Evolutionary conservation across 768 basidiomycete species (phyloP).

Genomic region (Lepiota subincarnata): DNA sequence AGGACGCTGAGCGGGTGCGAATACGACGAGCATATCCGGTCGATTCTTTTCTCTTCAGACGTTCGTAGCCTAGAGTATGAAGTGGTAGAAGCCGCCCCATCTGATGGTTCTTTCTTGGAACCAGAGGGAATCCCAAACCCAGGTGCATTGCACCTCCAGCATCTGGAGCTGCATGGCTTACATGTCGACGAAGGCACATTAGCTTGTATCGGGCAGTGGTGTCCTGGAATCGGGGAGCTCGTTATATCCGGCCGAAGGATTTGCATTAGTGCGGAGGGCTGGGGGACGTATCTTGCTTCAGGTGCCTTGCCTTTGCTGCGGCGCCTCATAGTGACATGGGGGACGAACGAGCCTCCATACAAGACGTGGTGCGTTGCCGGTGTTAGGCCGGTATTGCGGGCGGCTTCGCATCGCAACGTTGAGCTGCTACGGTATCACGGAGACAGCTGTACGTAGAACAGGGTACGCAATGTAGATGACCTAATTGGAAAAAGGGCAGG

Average conservation of each 20-base stretch:
- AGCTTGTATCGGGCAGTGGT: constrained; percentile 28
- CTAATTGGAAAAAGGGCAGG: not conserved
- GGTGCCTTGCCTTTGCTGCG: constrained; percentile 31
- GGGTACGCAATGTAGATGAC: not conserved
- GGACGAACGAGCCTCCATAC: constrained; percentile 37
- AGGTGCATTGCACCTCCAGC: constrained; percentile 27
- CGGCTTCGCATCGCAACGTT: constrained; percentile 8
- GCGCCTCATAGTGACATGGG: constrained; percentile 33
- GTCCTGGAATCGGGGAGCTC: constrained; percentile 35
- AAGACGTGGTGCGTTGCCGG: constrained; percentile 27
- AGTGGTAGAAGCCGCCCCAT: constrained; percentile 24
- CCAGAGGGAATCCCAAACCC: constrained; percentile 16
- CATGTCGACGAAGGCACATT: constrained; percentile 35
- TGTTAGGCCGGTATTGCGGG: constrained; percentile 14
- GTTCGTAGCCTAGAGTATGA: constrained; percentile 43
- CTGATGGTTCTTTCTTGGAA: constrained; percentile 28
- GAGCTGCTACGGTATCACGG: not conserved
- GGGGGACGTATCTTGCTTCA: constrained; percentile 36
- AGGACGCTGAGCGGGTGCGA: constrained; percentile 27
- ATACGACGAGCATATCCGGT: constrained; percentile 36
- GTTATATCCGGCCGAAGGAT: constrained; percentile 36
- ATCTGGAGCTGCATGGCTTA: constrained; percentile 39
- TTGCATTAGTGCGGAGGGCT: constrained; percentile 34
- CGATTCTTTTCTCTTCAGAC: constrained; percentile 36
- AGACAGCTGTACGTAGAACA: not conserved